Percentiles rank a stretch among this genome's conserved stretches.
phyloP scores from a whole-genome alignment of 2,329 filamentous ascomycete species.

The Scytalidium sp. region DNA sequence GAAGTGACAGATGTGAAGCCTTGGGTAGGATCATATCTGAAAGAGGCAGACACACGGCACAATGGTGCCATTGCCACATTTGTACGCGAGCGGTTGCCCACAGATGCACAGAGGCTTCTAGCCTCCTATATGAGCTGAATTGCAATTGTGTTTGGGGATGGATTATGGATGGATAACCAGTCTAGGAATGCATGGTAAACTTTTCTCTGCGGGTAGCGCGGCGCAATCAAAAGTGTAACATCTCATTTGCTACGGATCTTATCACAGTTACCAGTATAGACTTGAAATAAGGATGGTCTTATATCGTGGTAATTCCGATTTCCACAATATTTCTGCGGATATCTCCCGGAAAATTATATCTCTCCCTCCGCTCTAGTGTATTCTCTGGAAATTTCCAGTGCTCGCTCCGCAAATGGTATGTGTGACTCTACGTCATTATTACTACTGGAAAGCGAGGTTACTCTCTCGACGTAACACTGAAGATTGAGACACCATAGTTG shows the following conservation, averaged over 20 bases:
- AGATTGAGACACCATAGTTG: too few relatives aligned
- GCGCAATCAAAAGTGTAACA: neutral
- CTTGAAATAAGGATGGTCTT: neutral
- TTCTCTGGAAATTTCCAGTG: too few relatives aligned
- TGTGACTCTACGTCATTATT: too few relatives aligned
- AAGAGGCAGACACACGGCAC: slow-evolving; percentile 72
- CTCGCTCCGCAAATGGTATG: too few relatives aligned
- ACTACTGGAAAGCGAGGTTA: too few relatives aligned
- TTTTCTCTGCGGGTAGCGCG: neutral
- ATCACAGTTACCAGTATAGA: neutral
- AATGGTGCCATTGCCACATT: slow-evolving; percentile 68
- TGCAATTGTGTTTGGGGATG: neutral
- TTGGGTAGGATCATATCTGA: slow-evolving; percentile 69
- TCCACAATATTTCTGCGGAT: too few relatives aligned
- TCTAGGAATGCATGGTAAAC: neutral
- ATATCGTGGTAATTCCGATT: too few relatives aligned
- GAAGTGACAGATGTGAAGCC: slow-evolving; percentile 74
- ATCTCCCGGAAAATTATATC: too few relatives aligned
- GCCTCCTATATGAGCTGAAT: slow-evolving; percentile 42
- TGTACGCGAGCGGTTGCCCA: slow-evolving; percentile 66
- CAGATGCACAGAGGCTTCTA: slow-evolving; percentile 50
- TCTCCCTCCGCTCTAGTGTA: too few relatives aligned
- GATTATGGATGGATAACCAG: neutral
- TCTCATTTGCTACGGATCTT: neutral
- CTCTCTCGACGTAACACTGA: too few relatives aligned